Evolutionary conservation across 129 eudicot species (phyloP), one percentile per base, ranked within the genome.

Genomic region (Cynara cardunculus): DNA sequence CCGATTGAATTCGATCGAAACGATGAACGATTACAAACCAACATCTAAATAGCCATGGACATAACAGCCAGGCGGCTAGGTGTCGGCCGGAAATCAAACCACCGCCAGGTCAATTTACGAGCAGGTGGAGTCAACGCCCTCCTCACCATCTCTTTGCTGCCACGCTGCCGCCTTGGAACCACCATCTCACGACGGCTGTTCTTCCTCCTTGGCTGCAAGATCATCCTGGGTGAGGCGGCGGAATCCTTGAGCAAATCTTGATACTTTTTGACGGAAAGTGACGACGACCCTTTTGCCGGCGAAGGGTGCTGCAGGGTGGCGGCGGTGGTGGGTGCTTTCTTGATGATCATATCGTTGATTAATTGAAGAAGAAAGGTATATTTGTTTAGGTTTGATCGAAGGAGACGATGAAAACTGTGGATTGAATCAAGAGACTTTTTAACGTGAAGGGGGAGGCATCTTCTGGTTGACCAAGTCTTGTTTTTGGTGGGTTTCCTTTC

Each of bases 11-110:
- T 53, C 1, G 16, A 69, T 75, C 24, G 41, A 46, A 4, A 22
- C 11, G 3, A 8, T 30, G 26, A 32, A 82, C 1, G 27, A 26
- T 46, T 59, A 24, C 85, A 82, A 30, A 69, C 32, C 26, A 1
- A 49, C 13, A 39, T 37, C 74, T 84, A 79, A 67, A 35, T 8
- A 74, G 80, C 88, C 80, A 69, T 78, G 78, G 96, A 89, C 97
- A 87, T 89, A 32, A 71, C 84, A 28, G 90, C 87, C 9, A 93
- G 87, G 16, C 93, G 90, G 78, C 92, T 90, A 0, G 96, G 96
- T 1, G 84, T 90, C n/a, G 96, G 97, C 78, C 73, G 85, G 80
- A 93, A 93, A 80, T 89, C 80, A 79, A 78, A 77, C 96, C 97
- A 93, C 75, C 97, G 80, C 90, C 78, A 74, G 65, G 75, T 85